Evolutionary conservation across 805 yeast species (phyloP), one percentile per base, ranked within the genome.

Genomic region (Diddensiella transvaalensis): DNA sequence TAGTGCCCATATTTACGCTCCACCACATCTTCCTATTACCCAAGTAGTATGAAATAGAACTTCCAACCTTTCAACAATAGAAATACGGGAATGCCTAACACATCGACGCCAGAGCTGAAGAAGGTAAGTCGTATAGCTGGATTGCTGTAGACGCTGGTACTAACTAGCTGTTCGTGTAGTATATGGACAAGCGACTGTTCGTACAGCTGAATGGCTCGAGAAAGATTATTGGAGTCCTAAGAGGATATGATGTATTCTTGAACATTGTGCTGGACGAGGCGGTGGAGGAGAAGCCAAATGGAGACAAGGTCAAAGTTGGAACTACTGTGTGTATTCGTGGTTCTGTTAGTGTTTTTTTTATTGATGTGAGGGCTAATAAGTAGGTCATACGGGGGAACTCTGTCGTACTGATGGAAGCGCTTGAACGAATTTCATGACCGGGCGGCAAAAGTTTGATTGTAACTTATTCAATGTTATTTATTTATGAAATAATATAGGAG

Each of bases 161-260:
- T 38, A 21, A 17, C 23, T 38, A 17, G 17, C 39, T 35, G 17
- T 35, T 21, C 8, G 15, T 22, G 19, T 57, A 84, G 83, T 88
- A 87, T 63, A 75, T 87, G 78, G 90, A 86, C 61, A 87, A 86
- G 67, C 78, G 79, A 59, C 74, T 91, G 22, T 72, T 80, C 11
- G 70, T 91, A 15, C 85, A 84, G 55, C 73, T 91, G 51, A 88
- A 87, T 64, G 95, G 96, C 1, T 69, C 85, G 11, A 74, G 97
- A 44, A 78, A 77, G 56, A 79, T 91, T 1, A 77, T 79, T n/a
- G 98, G 98, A 1, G 77, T 78, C 10, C 74, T 91, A 47, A 73
- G 87, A 58, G 98, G 98, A 1, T 91, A 81, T 64, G 98, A 91
- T 62, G 78, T 80, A 3, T 85, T 85, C 60, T 63, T 86, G 58